A percentile compares a stretch with the other conserved stretches of the same genome.
Evolutionary conservation across 1,284 basidiomycete genomes (phyloP).

Genomic region (Tetrapyrgos nigripes): DNA sequence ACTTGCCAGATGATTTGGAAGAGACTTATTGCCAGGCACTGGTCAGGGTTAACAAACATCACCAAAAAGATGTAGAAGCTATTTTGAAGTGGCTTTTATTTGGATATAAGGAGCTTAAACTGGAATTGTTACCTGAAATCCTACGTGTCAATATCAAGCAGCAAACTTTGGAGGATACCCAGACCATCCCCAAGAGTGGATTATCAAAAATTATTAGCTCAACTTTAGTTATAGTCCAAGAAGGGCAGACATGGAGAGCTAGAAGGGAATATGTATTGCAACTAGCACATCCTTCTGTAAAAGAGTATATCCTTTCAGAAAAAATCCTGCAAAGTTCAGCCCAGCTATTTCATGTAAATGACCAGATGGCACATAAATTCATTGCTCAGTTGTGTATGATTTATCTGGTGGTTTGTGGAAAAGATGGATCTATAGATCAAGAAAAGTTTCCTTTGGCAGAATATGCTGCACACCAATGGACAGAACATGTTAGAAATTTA

Average conservation of each 20-base stretch:
- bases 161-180: background rate
- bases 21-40: background rate
- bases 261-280: background rate
- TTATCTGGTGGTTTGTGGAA: background rate
- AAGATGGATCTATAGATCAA: background rate
- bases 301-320: constrained; percentile 1
- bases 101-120: background rate
- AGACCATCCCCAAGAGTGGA: background rate
- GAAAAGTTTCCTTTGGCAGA: background rate
- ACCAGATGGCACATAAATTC: background rate
- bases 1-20: background rate
- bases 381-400: constrained; percentile 6
- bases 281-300: constrained; percentile 10
- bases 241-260: background rate
- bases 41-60: background rate
- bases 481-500: background rate
- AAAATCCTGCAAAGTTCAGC: background rate
- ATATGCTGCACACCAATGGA: background rate
- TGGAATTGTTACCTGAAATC: background rate
- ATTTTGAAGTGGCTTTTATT: constrained; percentile 1
- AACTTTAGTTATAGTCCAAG: background rate
- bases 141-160: background rate
- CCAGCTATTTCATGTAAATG: background rate
- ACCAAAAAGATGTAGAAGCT: background rate
- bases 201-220: background rate